Conservation (phyloP, 257 asterid genomes). For the Prunella vulgaris region DNA sequence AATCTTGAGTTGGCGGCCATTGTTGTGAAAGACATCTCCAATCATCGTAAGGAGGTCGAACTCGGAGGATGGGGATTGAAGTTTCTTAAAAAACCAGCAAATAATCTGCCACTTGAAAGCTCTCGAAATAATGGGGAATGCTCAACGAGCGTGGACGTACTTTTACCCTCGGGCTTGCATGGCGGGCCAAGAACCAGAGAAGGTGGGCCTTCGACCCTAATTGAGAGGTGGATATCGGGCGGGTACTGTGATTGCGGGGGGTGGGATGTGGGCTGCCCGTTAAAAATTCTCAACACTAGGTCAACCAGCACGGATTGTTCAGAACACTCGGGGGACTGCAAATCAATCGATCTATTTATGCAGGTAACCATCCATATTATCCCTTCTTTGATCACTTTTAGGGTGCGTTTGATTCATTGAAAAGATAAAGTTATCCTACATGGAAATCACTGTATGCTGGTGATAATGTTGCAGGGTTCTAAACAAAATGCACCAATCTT, state of each 20-base stretch:
- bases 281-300: constrained; percentile 47
- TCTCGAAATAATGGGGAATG: constrained; percentile 39
- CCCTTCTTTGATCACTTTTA: not conserved
- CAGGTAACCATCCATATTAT: constrained; percentile 52
- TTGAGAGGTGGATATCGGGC: constrained; percentile 72
- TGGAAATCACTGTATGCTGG: not conserved
- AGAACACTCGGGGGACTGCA: constrained; percentile 45
- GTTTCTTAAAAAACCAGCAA: constrained; percentile 52
- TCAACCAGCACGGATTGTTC: constrained; percentile 25
- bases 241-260: constrained; percentile 96
- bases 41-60: constrained; percentile 36
- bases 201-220: constrained; percentile 72
- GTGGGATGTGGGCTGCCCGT: constrained; percentile 90
- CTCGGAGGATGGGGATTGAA: constrained; percentile 93
- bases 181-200: constrained; percentile 67
- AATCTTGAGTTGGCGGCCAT: constrained; percentile 79
- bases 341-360: constrained; percentile 56
- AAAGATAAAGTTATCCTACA: too few species aligned
- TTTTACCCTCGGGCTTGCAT: constrained; percentile 78
- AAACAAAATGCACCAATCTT: constrained; percentile 48
- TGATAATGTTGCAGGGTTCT: constrained; percentile 54
- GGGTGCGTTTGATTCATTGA: too few species aligned
- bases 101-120: constrained; percentile 20
- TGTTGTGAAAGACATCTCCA: constrained; percentile 44
- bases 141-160: constrained; percentile 57